Base-by-base conservation (phyloP, 2,329 filamentous ascomycete species). In the Aspergillus viridinutans region DNA sequence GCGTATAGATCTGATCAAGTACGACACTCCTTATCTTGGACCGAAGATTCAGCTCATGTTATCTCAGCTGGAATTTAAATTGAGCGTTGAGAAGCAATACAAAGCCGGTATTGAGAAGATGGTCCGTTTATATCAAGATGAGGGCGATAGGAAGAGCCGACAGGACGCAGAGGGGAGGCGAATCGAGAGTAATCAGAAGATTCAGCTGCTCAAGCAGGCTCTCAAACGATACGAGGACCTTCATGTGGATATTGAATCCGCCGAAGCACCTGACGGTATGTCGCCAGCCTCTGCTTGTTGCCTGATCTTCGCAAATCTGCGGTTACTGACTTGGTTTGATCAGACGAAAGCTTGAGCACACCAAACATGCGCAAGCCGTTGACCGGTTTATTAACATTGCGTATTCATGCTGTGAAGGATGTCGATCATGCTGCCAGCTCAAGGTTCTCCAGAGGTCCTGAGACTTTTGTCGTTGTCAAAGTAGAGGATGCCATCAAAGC, bases 91-190 rank as follows among this genome's bases (percentile, higher is more conserved):
- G 74, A 96, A 97, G 73, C 94, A 99, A 77, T 99, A 99, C 76
- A 92, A 97, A 64, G 95, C 96, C 70, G 94, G 94, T 60, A 94
- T 99, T 66, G 94, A 99, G 76, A 99, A 99, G 80, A 97, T 99
- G 94, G 90, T 97, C 49, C 91, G 94, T 73, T 81, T 99, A 38
- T 99, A 99, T 72, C 88, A 94, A 72, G 94, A 97, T 83, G 94
- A 97, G 74, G 93, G 94, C 29, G 94, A 99, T 72, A 87, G 92
- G 66, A 97, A 96, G 81, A 97, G 93, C 78, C 90, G 89, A 73
- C 87, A 90, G 57, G 94, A 99, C 74, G 94, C 94, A 45, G 92
- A 96, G 67, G 90, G 88, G 51, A 86, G 91, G 69, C 85, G 90
- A 57, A 88, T 96, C 59, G 94, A 99, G 78, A 97, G 93, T 78